Base-by-base conservation (phyloP, 2,329 filamentous ascomycete species). In the Teratosphaeria viscida region DNA sequence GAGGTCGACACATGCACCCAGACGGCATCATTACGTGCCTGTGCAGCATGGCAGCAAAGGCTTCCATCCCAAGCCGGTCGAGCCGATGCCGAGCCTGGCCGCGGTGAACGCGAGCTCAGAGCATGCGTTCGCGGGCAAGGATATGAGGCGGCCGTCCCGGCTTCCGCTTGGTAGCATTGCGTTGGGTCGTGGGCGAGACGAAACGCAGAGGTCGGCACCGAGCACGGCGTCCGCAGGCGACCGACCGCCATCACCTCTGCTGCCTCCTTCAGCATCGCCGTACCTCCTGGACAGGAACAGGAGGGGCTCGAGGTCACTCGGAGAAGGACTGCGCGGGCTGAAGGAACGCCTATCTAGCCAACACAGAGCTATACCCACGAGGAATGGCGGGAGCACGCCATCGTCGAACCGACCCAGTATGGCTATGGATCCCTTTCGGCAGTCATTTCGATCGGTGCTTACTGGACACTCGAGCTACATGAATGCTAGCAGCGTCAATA, bases 391-490 rank as follows among this genome's bases (percentile, higher is more conserved):
- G 68, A 43, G 64, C 67, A 56, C 64, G 66, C 57, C 67, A 67
- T 49, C 74, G 69, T n/a, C 70, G 67, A 14, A 70, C 70, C 19
- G 74, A 72, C 64, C 69, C 69, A 66, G 61, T 49, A 35, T 57
- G 35, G 55, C 54, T 1, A 56, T 58, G 2, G 63, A 66, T 34
- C 73, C 80, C 61, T 71, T 80, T 27, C 78, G 84, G 27, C 79
- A 81, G 14, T 86, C 84, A 63, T 79, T 82, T 63, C 79, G 83
- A 58, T 87, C 84, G 3, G 81, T 78, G 29, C 74, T 83, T 70
- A 87, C 84, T 3, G 82, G 74, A 61, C 72, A 79, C 58, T 86
- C 83, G 16, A 85, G 82, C 67, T 74, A 79, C 49, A 74, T 82
- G 56, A 81, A 82, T 52, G 69, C 77, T 6, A 82, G 82, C 57